Evolutionary conservation across 192 early-diverging fungal species (phyloP).

Genomic region (Umbelopsis sp.): DNA sequence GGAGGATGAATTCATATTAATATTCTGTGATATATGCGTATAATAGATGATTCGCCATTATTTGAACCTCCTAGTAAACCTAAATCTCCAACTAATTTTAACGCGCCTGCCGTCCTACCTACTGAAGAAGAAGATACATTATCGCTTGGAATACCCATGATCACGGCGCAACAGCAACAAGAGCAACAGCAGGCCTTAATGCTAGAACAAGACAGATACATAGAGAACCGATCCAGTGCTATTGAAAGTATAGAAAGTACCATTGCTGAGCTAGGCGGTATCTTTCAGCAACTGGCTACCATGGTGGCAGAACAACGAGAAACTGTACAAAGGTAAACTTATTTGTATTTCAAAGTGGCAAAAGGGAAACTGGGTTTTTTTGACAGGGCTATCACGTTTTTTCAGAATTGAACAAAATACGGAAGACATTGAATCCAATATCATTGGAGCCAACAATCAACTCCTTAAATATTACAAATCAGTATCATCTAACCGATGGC

Average conservation of each 20-base stretch:
- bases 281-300: constrained; percentile 84
- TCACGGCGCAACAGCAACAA: constrained; percentile 55
- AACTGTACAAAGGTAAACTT: constrained; percentile 69
- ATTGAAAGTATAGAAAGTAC: constrained; percentile 97
- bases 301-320: constrained; percentile 89
- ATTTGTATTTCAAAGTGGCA: too few species aligned
- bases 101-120: background rate
- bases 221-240: constrained; percentile 87
- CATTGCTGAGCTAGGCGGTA: constrained; percentile 91
- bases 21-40: background rate
- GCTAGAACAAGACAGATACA: constrained; percentile 74
- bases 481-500: constrained; percentile 91
- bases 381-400: background rate
- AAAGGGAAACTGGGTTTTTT: background rate
- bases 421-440: constrained; percentile 87
- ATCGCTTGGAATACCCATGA: constrained; percentile 50
- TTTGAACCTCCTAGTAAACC: constrained; percentile 3
- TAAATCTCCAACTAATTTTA: background rate
- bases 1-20: background rate
- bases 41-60: constrained; percentile 4
- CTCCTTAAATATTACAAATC: constrained; percentile 90
- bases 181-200: constrained; percentile 72
- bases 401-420: constrained; percentile 38
- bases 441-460: constrained; percentile 87
- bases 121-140: constrained; percentile 43